Conservation (phyloP, 2,329 filamentous ascomycete genomes). For the Rhexocercosporidium sp. region DNA sequence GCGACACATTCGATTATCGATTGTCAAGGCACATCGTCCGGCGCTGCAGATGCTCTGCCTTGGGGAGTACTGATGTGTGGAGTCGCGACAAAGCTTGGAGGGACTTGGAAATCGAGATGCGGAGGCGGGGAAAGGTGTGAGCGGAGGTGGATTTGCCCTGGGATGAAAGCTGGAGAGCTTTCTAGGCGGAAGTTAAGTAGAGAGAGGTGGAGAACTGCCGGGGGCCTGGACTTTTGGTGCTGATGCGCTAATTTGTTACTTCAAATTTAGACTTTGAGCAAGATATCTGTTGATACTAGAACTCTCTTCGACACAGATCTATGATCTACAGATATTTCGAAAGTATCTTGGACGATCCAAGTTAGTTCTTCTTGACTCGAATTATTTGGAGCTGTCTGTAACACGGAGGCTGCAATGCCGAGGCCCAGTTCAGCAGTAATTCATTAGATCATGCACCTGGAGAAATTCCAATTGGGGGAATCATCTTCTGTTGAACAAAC, state of each 20-base stretch:
- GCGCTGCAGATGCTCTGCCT: slow-evolving; percentile 1
- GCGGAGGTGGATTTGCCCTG: slow-evolving; percentile 1
- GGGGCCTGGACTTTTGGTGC: not conserved
- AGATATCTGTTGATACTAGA: not conserved
- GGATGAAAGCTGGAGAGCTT: slow-evolving; percentile 5
- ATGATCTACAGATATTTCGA: not conserved
- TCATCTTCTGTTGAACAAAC: not conserved
- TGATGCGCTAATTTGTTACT: not conserved
- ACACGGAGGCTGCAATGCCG: not conserved
- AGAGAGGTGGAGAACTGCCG: slow-evolving; percentile 4
- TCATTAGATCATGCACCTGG: not conserved
- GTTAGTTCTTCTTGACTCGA: not conserved
- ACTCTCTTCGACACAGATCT: not conserved
- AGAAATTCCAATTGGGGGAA: not conserved
- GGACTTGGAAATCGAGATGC: not conserved
- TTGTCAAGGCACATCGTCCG: slow-evolving; percentile 1
- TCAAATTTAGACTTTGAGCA: not conserved
- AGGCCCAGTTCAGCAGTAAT: not conserved
- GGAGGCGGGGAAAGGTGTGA: slow-evolving; percentile 12
- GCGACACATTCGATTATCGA: slow-evolving; percentile 11
- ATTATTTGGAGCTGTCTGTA: not conserved
- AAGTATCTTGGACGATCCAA: not conserved
- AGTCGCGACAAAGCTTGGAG: not conserved
- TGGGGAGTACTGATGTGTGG: not conserved
- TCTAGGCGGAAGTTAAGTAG: not conserved